phyloP scores from a whole-genome alignment of 2,329 filamentous ascomycete species.

The Colletotrichum navitas region DNA sequence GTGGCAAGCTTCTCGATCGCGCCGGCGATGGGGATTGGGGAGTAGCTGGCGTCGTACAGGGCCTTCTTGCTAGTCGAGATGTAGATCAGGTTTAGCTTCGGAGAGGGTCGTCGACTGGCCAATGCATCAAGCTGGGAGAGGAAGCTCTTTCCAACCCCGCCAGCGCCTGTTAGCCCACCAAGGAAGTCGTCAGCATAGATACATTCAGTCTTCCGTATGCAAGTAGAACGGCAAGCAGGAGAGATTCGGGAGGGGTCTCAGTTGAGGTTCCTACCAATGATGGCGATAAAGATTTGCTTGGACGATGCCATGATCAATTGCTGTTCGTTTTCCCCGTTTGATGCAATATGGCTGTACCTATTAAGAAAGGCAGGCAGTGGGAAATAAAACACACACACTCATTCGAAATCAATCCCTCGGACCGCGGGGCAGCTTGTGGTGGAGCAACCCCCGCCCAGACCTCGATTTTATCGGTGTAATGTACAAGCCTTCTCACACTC shows the following conservation, averaged over 20 bases:
- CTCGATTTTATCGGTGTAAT: background rate
- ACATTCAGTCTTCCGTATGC: background rate
- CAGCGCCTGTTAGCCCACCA: slow-evolving; percentile 73
- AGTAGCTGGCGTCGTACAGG: slow-evolving; percentile 80
- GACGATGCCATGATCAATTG: slow-evolving; percentile 55
- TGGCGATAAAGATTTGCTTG: slow-evolving; percentile 65
- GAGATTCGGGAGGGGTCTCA: background rate
- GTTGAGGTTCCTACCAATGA: slow-evolving; percentile 58
- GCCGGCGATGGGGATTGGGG: slow-evolving; percentile 71
- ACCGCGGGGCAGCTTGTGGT: slow-evolving; percentile 31
- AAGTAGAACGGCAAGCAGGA: background rate
- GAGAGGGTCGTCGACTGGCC: slow-evolving; percentile 73
- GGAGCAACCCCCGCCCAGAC: slow-evolving; percentile 5
- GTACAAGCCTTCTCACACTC: background rate
- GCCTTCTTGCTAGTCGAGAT: slow-evolving; percentile 88
- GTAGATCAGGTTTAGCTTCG: slow-evolving; percentile 83
- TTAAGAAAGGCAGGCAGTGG: background rate
- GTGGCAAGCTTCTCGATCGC: slow-evolving; percentile 73
- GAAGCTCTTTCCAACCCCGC: slow-evolving; percentile 94
- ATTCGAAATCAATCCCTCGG: slow-evolving; percentile 26
- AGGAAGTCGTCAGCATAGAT: slow-evolving; percentile 20
- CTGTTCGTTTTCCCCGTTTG: background rate
- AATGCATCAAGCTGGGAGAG: slow-evolving; percentile 82
- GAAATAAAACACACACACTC: background rate
- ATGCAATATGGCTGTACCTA: background rate